Evolutionary conservation across 2,329 filamentous ascomycete species (phyloP).

Genomic region (Trichoderma sp.): DNA sequence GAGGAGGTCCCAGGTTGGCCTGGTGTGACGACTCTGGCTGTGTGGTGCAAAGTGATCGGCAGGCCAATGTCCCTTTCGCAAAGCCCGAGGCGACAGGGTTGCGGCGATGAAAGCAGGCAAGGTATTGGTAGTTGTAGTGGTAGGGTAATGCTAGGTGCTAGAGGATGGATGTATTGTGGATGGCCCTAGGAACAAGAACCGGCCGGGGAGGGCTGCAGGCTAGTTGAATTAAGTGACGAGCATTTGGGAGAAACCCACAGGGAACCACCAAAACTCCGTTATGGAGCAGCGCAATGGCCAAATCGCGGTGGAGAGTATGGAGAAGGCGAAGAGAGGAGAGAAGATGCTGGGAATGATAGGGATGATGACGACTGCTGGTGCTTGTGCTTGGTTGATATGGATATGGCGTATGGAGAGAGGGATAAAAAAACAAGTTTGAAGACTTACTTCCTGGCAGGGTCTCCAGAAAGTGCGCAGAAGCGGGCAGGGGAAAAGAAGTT

Average conservation of each 20-base stretch:
- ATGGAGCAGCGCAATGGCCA: conserved; percentile 14
- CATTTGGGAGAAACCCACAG: conserved; percentile 19
- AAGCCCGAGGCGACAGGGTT: conserved; percentile 47
- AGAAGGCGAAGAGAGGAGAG: conserved; percentile 12
- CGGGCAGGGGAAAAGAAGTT: not conserved
- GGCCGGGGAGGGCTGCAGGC: conserved; percentile 34
- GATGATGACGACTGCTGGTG: not conserved
- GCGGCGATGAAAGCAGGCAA: conserved; percentile 33
- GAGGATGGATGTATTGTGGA: not conserved
- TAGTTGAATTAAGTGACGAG: conserved; percentile 27
- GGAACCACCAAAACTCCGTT: conserved; percentile 11
- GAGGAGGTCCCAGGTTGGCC: conserved; percentile 19
- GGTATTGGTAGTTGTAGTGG: conserved; percentile 21
- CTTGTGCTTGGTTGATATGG: not conserved
- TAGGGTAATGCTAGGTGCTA: conserved; percentile 26
- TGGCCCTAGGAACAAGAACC: conserved; percentile 33
- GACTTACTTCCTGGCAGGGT: not conserved
- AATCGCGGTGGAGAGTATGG: conserved; percentile 19
- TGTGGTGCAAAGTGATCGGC: conserved; percentile 53
- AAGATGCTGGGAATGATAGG: conserved; percentile 14
- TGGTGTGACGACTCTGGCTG: conserved; percentile 48
- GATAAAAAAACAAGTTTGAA: conserved; percentile 6
- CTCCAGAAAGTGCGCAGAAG: not conserved
- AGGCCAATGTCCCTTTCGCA: conserved; percentile 50
- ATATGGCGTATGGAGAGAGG: not conserved